Evolutionary conservation across 2,329 filamentous ascomycete genomes (phyloP).

Genomic region (Metarhizium sp.): DNA sequence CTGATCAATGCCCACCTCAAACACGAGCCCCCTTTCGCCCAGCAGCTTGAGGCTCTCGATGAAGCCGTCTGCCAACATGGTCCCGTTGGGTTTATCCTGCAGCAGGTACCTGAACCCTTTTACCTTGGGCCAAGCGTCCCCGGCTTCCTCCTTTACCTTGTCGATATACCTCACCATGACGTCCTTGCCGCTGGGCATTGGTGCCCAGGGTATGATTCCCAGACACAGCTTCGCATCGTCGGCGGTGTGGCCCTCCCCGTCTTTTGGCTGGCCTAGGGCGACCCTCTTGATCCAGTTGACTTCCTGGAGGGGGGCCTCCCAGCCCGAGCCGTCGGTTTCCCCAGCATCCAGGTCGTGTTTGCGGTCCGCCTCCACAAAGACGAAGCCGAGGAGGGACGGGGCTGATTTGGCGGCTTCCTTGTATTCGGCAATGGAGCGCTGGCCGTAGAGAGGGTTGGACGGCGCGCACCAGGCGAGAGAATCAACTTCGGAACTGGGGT

Average conservation of each 20-base stretch:
- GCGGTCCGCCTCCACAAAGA: slow-evolving; percentile 79
- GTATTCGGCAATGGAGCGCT: slow-evolving; percentile 59
- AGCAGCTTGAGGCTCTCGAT: slow-evolving; percentile 57
- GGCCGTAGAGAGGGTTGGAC: slow-evolving; percentile 48
- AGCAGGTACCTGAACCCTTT: slow-evolving; percentile 77
- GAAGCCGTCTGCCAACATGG: slow-evolving; percentile 54
- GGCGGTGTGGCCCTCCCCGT: slow-evolving; percentile 46
- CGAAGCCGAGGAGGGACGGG: slow-evolving; percentile 53
- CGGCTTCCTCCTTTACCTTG: slow-evolving; percentile 50
- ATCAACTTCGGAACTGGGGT: slow-evolving; percentile 55
- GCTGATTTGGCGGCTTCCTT: slow-evolving; percentile 31
- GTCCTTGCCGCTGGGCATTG: slow-evolving; percentile 54
- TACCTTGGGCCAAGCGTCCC: slow-evolving; percentile 56
- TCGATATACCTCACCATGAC: slow-evolving; percentile 57
- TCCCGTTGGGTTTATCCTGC: slow-evolving; percentile 63
- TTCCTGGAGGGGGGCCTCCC: slow-evolving; percentile 61
- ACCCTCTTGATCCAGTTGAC: slow-evolving; percentile 60
- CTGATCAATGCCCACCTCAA: slow-evolving; percentile 80
- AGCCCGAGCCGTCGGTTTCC: slow-evolving; percentile 43
- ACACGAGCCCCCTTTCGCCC: slow-evolving; percentile 54
- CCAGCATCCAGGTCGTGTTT: slow-evolving; percentile 46
- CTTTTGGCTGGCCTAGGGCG: slow-evolving; percentile 45
- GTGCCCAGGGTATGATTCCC: slow-evolving; percentile 79
- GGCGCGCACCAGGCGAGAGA: slow-evolving; percentile 62
- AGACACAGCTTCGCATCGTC: slow-evolving; percentile 44